These are phyloP conservation scores for Beauveria sp. DNA, from an alignment of 2,329 filamentous ascomycete species.

Conservation along the genomic window DNA sequence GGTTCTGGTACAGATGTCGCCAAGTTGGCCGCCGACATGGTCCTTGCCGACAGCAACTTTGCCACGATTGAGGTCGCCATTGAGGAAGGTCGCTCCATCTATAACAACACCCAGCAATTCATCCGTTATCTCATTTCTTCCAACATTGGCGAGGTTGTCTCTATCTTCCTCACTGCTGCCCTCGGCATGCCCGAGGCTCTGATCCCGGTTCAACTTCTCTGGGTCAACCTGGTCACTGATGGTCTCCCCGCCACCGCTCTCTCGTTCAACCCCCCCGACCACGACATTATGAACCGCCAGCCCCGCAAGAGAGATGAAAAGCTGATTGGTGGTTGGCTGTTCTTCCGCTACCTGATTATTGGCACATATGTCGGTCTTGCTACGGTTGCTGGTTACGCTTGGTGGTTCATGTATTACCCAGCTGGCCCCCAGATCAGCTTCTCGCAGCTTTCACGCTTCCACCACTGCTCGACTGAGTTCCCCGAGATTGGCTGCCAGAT, in stretches of 20 bases:
- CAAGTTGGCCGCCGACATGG: conserved; percentile 96
- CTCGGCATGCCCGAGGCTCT: conserved; percentile 96
- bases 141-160: conserved; percentile 98
- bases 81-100: conserved; percentile 95
- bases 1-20: conserved; percentile 95
- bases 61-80: conserved; percentile 94
- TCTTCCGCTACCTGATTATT: conserved; percentile 95
- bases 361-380: conserved; percentile 91
- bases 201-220: conserved; percentile 93
- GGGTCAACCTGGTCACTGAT: conserved; percentile 98
- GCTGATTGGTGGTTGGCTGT: conserved; percentile 90
- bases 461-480: conserved; percentile 80
- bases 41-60: conserved; percentile 97
- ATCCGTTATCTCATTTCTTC: conserved; percentile 98
- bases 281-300: conserved; percentile 92
- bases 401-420: conserved; percentile 98
- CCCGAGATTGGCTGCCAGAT: conserved; percentile 86
- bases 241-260: conserved; percentile 92
- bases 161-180: conserved; percentile 95
- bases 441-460: conserved; percentile 85
- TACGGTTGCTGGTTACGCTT: conserved; percentile 95
- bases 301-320: conserved; percentile 89
- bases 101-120: conserved; percentile 99
- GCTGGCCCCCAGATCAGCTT: conserved; percentile 88
- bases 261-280: conserved; percentile 98